Conservation (phyloP, 2,329 filamentous ascomycete genomes). For the Cladosporium sp. region DNA sequence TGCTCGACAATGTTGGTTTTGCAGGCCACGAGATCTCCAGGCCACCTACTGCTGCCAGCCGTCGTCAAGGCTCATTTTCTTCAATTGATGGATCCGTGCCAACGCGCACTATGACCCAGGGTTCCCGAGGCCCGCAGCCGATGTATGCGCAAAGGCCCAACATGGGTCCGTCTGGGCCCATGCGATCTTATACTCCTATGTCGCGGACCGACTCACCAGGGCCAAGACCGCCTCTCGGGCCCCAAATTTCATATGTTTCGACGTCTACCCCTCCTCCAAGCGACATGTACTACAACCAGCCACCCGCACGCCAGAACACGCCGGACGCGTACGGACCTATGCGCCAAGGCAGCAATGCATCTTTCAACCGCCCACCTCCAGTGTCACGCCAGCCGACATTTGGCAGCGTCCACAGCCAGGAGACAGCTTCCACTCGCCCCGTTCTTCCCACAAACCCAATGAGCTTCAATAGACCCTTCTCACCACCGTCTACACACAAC, state of each 20-base stretch:
- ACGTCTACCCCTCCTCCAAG: not conserved
- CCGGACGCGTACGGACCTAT: slow-evolving; percentile 27
- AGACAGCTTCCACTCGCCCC: slow-evolving; percentile 26
- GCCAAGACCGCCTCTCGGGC: slow-evolving; percentile 6
- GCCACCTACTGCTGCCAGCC: slow-evolving; percentile 25
- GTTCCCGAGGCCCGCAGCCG: slow-evolving; percentile 19
- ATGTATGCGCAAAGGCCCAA: slow-evolving; percentile 21
- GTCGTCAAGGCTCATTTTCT: slow-evolving; percentile 28
- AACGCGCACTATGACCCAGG: slow-evolving; percentile 21
- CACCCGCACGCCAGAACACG: slow-evolving; percentile 29
- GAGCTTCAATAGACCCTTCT: slow-evolving; percentile 23
- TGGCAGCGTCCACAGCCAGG: slow-evolving; percentile 30
- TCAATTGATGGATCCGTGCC: slow-evolving; percentile 27
- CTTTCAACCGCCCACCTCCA: slow-evolving; percentile 21
- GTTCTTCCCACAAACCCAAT: slow-evolving; percentile 17
- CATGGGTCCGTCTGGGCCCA: slow-evolving; percentile 7
- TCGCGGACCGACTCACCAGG: slow-evolving; percentile 22
- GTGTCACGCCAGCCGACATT: slow-evolving; percentile 17
- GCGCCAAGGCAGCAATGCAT: slow-evolving; percentile 26
- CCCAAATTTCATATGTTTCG: slow-evolving; percentile 2
- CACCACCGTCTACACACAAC: slow-evolving; percentile 21
- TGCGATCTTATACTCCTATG: slow-evolving; percentile 25
- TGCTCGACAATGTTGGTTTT: slow-evolving; percentile 59
- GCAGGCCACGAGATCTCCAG: slow-evolving; percentile 29
- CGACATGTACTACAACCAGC: slow-evolving; percentile 3